These are phyloP conservation scores for Cryphonectria radicalis DNA, from an alignment of 2,329 filamentous ascomycete species.

Conservation along the genomic window DNA sequence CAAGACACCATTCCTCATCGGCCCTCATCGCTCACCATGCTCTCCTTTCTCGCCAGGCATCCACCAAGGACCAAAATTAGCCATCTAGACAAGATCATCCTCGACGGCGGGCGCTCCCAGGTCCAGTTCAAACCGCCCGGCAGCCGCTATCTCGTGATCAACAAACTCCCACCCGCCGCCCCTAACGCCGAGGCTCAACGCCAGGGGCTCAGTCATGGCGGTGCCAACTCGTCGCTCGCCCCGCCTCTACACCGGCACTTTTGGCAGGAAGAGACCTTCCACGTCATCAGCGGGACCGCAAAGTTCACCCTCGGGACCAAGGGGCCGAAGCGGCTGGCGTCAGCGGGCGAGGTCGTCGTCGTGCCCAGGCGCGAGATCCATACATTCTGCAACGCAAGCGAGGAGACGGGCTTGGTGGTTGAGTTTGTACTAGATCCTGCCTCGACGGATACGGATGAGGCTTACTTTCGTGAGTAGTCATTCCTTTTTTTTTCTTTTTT, in stretches of 20 bases:
- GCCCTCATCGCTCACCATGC: constrained; percentile 3
- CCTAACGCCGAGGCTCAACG: not conserved
- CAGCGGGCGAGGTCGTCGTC: constrained; percentile 20
- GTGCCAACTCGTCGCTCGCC: constrained; percentile 19
- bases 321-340: not conserved
- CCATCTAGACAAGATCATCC: constrained; percentile 8
- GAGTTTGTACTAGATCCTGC: constrained; percentile 25
- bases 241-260: constrained; percentile 23
- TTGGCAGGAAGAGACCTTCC: constrained; percentile 25
- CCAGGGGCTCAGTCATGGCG: not conserved
- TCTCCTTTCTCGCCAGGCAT: constrained; percentile 24
- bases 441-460: constrained; percentile 20
- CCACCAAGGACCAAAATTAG: constrained; percentile 20
- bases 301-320: constrained; percentile 15
- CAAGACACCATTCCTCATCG: not conserved
- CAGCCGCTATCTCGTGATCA: constrained; percentile 24
- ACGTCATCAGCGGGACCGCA: constrained; percentile 16
- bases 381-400: constrained; percentile 27
- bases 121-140: constrained; percentile 16
- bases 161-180: constrained; percentile 24
- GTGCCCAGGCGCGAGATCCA: constrained; percentile 18
- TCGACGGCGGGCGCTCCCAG: constrained; percentile 22
- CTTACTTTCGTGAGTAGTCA: constrained; percentile 24
- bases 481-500: not conserved
- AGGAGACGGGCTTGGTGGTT: constrained; percentile 13